phyloP scores from a whole-genome alignment of 169 alveolate genomes.

The Eimeria mitis region DNA sequence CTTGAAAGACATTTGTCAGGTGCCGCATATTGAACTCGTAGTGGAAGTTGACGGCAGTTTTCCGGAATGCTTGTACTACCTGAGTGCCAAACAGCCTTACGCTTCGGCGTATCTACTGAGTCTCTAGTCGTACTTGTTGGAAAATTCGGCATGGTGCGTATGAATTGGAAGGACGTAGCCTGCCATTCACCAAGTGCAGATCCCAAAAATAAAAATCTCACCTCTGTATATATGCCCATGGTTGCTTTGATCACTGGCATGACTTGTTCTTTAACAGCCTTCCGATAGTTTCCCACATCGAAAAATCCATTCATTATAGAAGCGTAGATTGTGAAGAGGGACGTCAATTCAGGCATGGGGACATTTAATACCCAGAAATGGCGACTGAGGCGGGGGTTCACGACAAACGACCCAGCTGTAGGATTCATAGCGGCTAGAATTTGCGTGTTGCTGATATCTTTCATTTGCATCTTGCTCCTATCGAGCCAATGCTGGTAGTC shows the following conservation, averaged over 20 bases:
- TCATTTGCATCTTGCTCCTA: constrained; percentile 93
- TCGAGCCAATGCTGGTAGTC: constrained; percentile 97
- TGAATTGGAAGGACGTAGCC: neutral
- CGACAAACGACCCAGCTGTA: constrained; percentile 97
- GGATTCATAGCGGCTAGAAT: constrained; percentile 97
- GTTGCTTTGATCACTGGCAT: constrained; percentile 95
- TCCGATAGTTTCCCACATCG: constrained; percentile 91
- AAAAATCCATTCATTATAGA: constrained; percentile 96
- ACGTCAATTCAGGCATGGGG: constrained; percentile 97
- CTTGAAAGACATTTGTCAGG: constrained; percentile 96
- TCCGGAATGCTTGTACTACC: constrained; percentile 90
- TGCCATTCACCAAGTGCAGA: neutral
- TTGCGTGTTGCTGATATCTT: constrained; percentile 96
- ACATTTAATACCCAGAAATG: constrained; percentile 97
- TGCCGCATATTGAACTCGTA: constrained; percentile 98
- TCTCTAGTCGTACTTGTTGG: neutral
- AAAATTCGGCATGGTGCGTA: neutral
- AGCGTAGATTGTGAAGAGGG: constrained; percentile 95
- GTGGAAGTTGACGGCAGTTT: constrained; percentile 98
- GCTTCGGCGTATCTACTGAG: neutral
- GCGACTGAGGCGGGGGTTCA: constrained; percentile 96
- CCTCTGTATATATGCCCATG: constrained; percentile 93
- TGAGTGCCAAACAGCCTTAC: constrained; percentile 18
- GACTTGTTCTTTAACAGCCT: constrained; percentile 94
- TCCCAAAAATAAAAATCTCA: constrained; percentile 83